phyloP scores from a whole-genome alignment of 495 filamentous ascomycete genomes.

The Gamarada debralockiae region DNA sequence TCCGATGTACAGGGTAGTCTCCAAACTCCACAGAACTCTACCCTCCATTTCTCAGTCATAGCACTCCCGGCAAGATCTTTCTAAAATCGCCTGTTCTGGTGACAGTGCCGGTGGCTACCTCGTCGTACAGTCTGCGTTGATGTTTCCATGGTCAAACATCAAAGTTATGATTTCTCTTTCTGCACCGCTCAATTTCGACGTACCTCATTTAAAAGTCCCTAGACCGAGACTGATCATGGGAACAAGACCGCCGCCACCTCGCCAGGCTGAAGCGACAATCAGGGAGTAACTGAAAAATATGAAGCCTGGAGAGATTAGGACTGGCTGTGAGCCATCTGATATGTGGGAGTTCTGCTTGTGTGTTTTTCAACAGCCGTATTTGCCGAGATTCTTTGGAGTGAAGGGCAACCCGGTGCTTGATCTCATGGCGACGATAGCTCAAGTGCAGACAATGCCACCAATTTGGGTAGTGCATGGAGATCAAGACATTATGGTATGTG shows the following conservation, averaged over 20 bases:
- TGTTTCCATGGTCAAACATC: not conserved
- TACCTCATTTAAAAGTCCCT: not conserved
- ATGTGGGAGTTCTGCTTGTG: slow-evolving; percentile 11
- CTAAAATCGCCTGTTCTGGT: slow-evolving; percentile 18
- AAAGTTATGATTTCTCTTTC: not conserved
- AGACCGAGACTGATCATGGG: not conserved
- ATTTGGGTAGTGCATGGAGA: slow-evolving; percentile 7
- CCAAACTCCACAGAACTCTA: too few species aligned
- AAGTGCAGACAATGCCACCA: not conserved
- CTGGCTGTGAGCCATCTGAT: not conserved
- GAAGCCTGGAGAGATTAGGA: slow-evolving; percentile 1
- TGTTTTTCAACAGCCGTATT: slow-evolving; percentile 4
- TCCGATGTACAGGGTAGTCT: too few species aligned
- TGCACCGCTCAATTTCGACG: not conserved
- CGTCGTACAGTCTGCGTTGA: slow-evolving; percentile 29
- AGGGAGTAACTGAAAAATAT: not conserved
- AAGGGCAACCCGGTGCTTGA: not conserved
- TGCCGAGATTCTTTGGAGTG: slow-evolving; percentile 1
- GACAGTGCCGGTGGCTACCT: slow-evolving; percentile 35
- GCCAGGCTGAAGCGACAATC: slow-evolving; percentile 6
- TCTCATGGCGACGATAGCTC: not conserved
- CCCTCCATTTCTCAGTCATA: too few species aligned
- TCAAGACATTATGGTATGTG: slow-evolving; percentile 7
- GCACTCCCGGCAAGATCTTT: too few species aligned
- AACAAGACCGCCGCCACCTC: not conserved